These are phyloP conservation scores for Candida rishiriensis DNA, from an alignment of 805 yeast species.

Conservation along the genomic window DNA sequence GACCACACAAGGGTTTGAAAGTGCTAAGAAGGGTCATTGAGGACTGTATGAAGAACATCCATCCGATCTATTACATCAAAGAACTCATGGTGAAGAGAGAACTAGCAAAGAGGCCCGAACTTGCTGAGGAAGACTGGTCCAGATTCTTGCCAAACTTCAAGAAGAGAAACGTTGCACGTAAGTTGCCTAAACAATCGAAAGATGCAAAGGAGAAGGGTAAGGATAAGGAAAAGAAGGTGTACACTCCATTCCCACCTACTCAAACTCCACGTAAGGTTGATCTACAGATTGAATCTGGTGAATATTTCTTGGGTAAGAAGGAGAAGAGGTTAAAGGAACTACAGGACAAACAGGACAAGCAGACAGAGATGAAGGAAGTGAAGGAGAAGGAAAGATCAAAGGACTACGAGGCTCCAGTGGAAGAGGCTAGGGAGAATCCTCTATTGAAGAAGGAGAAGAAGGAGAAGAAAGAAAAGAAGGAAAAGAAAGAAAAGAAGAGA, in stretches of 20 bases:
- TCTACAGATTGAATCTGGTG: conserved; percentile 97
- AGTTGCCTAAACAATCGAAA: conserved; percentile 69
- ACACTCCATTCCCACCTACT: conserved; percentile 99
- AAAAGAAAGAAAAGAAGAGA: conserved; percentile 16
- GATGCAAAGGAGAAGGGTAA: conserved; percentile 40
- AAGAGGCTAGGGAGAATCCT: conserved; percentile 38
- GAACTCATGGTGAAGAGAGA: conserved; percentile 97
- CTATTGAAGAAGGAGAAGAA: conserved; percentile 26
- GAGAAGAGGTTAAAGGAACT: conserved; percentile 71
- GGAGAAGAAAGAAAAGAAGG: conserved; percentile 13
- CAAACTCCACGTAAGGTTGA: conserved; percentile 97
- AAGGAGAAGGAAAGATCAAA: conserved; percentile 68
- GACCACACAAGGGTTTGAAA: conserved; percentile 89
- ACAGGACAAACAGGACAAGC: conserved; percentile 75
- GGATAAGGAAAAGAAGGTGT: conserved; percentile 58
- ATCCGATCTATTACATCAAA: conserved; percentile 96
- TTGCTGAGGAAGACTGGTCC: conserved; percentile 95
- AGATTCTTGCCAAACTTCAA: conserved; percentile 94
- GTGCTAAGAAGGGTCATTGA: conserved; percentile 91
- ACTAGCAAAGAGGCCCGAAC: conserved; percentile 88
- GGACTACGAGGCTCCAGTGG: conserved; percentile 85
- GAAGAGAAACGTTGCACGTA: conserved; percentile 92
- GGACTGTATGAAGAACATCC: conserved; percentile 95
- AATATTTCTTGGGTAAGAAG: conserved; percentile 84
- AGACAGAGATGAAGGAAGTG: conserved; percentile 61